Evolutionary conservation across 2,329 filamentous ascomycete species (phyloP).

Genomic region (Xylariaceae sp.): DNA sequence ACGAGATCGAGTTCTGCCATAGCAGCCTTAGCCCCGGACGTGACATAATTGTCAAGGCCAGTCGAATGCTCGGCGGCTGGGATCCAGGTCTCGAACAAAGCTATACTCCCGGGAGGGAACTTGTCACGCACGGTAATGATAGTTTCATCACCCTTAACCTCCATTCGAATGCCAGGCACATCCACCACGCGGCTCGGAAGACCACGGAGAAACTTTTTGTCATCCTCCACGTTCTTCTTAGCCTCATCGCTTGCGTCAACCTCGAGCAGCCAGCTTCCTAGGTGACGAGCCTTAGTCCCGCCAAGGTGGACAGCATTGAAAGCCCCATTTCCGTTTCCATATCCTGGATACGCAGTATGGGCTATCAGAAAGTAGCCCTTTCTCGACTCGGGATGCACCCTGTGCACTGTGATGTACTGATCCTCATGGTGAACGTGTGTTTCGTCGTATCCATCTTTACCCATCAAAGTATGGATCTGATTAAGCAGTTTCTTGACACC

Average conservation of each 20-base stretch:
- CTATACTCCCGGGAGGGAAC: constrained; percentile 91
- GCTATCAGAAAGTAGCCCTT: constrained; percentile 95
- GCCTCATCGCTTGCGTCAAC: constrained; percentile 74
- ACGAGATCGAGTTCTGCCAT: constrained; percentile 71
- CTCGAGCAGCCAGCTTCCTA: constrained; percentile 90
- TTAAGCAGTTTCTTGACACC: constrained; percentile 90
- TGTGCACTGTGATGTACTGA: constrained; percentile 93
- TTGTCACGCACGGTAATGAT: constrained; percentile 74
- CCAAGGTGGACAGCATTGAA: constrained; percentile 75
- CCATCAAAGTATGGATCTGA: constrained; percentile 92
- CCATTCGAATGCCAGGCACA: constrained; percentile 68
- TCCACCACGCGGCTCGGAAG: constrained; percentile 79
- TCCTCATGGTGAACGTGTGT: constrained; percentile 96
- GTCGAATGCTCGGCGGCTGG: constrained; percentile 79
- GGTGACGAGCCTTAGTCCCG: constrained; percentile 77
- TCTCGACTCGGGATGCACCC: constrained; percentile 85
- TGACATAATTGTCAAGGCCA: constrained; percentile 82
- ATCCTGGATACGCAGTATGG: constrained; percentile 91
- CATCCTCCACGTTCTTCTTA: constrained; percentile 58
- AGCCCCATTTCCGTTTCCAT: constrained; percentile 76
- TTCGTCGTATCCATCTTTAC: constrained; percentile 88
- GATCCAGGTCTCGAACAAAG: constrained; percentile 94
- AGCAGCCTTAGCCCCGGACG: constrained; percentile 72
- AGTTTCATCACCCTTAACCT: constrained; percentile 68
- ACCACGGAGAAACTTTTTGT: constrained; percentile 70